Percentiles rank a stretch among this genome's conserved stretches.
phyloP scores from a whole-genome alignment of 805 yeast species.

The Ogataea henricii region DNA sequence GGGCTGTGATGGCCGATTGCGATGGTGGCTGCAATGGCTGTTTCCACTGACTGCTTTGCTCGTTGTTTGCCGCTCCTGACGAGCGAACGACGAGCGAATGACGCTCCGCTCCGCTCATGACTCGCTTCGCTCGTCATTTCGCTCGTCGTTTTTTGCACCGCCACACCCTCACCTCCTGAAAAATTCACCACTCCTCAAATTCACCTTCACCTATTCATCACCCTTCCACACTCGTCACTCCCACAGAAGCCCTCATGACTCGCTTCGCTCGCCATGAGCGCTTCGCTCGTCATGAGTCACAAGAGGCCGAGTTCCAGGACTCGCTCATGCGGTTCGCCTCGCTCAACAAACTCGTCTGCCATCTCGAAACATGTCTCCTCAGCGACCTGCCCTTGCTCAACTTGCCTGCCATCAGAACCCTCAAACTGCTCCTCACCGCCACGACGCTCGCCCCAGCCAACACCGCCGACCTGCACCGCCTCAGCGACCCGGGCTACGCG shows the following conservation, averaged over 20 bases:
- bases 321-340: conserved; percentile 22
- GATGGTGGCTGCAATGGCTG: too few species aligned
- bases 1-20: too few species aligned
- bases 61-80: too few species aligned
- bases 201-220: too few species aligned
- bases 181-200: too few species aligned
- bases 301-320: conserved; percentile 19
- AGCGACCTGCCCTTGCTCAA: conserved; percentile 27
- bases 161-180: not conserved
- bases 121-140: not conserved
- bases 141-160: not conserved
- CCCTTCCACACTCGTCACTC: too few species aligned
- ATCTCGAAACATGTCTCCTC: conserved; percentile 35
- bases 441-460: conserved; percentile 35
- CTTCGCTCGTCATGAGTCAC: too few species aligned
- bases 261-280: not conserved
- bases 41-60: too few species aligned
- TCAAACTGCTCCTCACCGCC: conserved; percentile 39
- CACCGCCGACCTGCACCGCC: conserved; percentile 26
- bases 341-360: conserved; percentile 39
- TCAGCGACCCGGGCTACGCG: conserved; percentile 29
- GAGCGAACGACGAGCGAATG: too few species aligned
- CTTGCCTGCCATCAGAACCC: conserved; percentile 37
- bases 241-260: too few species aligned
- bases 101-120: too few species aligned